Conservation (phyloP, 176 grass and related monocot genomes). For the Carex myosuroides region DNA sequence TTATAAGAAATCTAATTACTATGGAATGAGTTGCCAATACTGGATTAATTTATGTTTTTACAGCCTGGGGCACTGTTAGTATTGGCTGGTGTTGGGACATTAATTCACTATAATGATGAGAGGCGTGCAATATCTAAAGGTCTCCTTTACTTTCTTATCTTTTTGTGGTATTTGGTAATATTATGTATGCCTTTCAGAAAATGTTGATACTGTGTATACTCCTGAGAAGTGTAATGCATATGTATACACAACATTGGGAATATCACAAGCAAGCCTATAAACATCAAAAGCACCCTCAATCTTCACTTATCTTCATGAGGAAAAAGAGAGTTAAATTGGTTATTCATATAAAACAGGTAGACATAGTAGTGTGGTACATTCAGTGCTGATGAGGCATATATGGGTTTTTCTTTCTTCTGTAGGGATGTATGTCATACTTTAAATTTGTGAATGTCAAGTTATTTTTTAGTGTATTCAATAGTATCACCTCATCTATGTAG, state of each 20-base stretch:
- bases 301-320: not conserved
- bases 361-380: not conserved
- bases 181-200: not conserved
- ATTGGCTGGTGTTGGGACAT: constrained; percentile 55
- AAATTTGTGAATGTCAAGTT: not conserved
- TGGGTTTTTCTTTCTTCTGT: not conserved
- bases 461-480: not conserved
- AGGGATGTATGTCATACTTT: not conserved
- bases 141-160: constrained; percentile 24
- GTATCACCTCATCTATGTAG: not conserved
- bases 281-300: not conserved
- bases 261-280: not conserved
- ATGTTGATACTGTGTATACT: constrained; percentile 9
- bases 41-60: constrained; percentile 28
- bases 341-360: not conserved
- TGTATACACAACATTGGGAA: not conserved
- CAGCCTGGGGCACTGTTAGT: constrained; percentile 65
- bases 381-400: not conserved
- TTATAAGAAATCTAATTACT: not conserved
- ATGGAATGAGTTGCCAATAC: constrained; percentile 15
- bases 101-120: constrained; percentile 87
- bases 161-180: constrained; percentile 21
- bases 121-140: constrained; percentile 66
- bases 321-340: not conserved
- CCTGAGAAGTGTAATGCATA: not conserved